Evolutionary conservation across 441 rosid genomes (phyloP), one percentile per base, ranked within the genome.

Genomic region (Syzygium malaccense): DNA sequence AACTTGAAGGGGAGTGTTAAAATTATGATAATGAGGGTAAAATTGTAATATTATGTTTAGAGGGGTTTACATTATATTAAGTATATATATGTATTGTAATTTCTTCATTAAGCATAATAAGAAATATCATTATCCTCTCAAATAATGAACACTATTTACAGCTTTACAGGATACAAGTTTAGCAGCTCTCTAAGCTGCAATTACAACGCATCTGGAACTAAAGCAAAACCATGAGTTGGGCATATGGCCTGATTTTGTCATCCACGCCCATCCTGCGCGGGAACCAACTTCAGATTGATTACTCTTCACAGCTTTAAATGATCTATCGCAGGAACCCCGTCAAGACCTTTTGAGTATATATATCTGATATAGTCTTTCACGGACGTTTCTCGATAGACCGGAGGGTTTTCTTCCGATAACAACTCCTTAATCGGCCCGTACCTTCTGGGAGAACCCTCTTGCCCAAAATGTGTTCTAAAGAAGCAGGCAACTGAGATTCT

Each of bases 301-400:
- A 68, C 79, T 33, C 80, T 0, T 94, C 89, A 94, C 48, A 94
- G 71, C 88, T 87, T 93, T 88, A 93, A 92, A 91, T 91, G 94
- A 28, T 78, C 88, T 86, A 96, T 88, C 19, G 94, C 91, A 53
- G 94, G 91, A 89, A 89, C 90, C 32, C 89, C 89, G 10, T 83
- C 89, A 4, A 83, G 80, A 8, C 80, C 89, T 83, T 88, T 88
- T 3, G 18, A n/a, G 58, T 41, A 37, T 37, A 45, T 48, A 33
- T 83, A n/a, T 45, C 60, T 51, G 0, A 30, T 4, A 19, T 88
- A 84, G 5, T 88, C 89, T 49, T 84, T 80, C 28, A 80, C 25
- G 23, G 32, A 25, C 8, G 64, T 20, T 28, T 58, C 30, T 62
- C 91, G 91, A 90, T 95, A 96, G 41, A 88, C 89, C 2, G 95